Evolutionary conservation across 2,329 filamentous ascomycete genomes (phyloP).

Genomic region (Byssothecium circinans): DNA sequence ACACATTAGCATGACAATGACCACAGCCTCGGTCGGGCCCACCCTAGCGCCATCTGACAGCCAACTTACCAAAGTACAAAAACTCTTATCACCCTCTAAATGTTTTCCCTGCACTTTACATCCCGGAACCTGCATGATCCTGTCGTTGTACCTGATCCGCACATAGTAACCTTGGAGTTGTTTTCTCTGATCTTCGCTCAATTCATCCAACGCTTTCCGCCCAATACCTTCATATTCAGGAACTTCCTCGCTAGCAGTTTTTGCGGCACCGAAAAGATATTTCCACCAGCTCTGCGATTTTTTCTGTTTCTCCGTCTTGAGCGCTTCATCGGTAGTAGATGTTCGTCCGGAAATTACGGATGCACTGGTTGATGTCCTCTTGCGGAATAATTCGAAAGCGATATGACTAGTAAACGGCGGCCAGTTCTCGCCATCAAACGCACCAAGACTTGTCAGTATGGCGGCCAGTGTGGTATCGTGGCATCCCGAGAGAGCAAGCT

Average conservation of each 20-base stretch:
- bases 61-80: conserved; percentile 81
- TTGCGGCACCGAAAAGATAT: conserved; percentile 37
- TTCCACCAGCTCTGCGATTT: conserved; percentile 41
- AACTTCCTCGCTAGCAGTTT: conserved; percentile 2
- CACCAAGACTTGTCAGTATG: conserved; percentile 75
- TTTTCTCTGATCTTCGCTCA: conserved; percentile 60
- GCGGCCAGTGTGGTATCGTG: conserved; percentile 92
- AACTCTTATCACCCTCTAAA: conserved; percentile 79
- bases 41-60: too few relatives aligned
- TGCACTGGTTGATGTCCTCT: conserved; percentile 34
- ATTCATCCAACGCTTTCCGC: conserved; percentile 59
- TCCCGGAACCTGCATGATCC: conserved; percentile 76
- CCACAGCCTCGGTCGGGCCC: too few relatives aligned
- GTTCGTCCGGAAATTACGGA: not conserved
- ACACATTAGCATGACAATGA: too few relatives aligned
- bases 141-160: conserved; percentile 87
- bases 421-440: conserved; percentile 74
- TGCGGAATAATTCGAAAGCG: conserved; percentile 84
- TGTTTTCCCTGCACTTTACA: conserved; percentile 79
- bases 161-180: conserved; percentile 79
- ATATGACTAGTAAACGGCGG: conserved; percentile 92
- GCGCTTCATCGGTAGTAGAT: conserved; percentile 2
- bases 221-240: conserved; percentile 53
- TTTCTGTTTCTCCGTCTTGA: conserved; percentile 1
- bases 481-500: conserved; percentile 80